phyloP scores from a whole-genome alignment of 2,329 filamentous ascomycete species.

The Colletotrichum sp. region DNA sequence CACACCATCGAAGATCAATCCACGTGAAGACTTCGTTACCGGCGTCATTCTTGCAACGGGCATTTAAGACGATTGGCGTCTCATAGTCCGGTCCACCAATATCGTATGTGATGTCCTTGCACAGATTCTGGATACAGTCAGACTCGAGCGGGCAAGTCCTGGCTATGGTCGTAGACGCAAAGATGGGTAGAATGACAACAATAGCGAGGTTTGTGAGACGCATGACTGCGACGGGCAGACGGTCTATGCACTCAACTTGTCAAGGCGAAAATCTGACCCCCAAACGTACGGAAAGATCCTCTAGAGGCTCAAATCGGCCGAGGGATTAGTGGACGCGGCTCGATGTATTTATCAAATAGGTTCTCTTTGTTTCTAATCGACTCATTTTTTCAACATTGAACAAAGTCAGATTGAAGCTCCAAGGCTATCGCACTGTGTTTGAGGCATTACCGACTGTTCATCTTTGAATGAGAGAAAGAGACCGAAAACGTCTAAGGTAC shows the following conservation, averaged over 20 bases:
- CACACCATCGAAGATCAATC: not conserved
- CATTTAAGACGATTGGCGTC: not conserved
- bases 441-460: accelerated
- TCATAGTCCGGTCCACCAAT: not conserved
- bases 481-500: accelerated
- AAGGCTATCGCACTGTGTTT: accelerated
- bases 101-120: not conserved
- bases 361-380: accelerated
- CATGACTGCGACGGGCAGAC: not conserved
- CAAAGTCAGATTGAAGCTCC: accelerated
- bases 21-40: not conserved
- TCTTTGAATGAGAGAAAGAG: not conserved
- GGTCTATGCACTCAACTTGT: not conserved
- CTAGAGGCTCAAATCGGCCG: accelerated
- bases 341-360: not conserved
- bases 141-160: not conserved
- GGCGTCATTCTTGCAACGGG: not conserved
- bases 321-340: accelerated
- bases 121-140: not conserved
- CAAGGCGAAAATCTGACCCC: accelerated
- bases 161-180: not conserved
- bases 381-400: not conserved
- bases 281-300: accelerated
- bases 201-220: not conserved
- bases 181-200: not conserved